Base-by-base conservation (phyloP, 805 yeast genomes). In the Schwanniomyces occidentalis region DNA sequence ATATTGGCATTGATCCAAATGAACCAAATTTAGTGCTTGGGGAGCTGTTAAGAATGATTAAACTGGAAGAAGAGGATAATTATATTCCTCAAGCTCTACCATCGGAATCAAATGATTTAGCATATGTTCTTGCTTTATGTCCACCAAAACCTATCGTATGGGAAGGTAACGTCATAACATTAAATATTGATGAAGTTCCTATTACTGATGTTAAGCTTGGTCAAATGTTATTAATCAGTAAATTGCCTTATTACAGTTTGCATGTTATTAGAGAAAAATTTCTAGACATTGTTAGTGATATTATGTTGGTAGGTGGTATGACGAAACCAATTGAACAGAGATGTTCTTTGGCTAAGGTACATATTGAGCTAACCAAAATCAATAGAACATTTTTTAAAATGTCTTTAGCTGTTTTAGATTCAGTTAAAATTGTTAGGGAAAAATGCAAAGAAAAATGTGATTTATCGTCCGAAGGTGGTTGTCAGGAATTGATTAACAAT, bases 121-220 rank as follows among this genome's bases (percentile, higher is more conserved):
- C 88, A 0, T 87, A 85, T 44, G 73, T 87, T 9, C 49, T 89
- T 17, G 82, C 87, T 0, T 59, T 90, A 4, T 80, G 86, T 48
- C 89, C 95, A 0, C 73, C 82, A 2, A 86, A 86, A 49, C 95
- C 96, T 0, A 74, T 90, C 59, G 78, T 85, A 31, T 91, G 98
- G 98, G 89, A 85, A 41, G 97, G 97, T 4, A 72, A 76, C 12
- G 80, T 84, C 43, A 71, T 81, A 24, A 74, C 79, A 27, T 55
- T 85, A 5, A 68, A 71, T 9, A 56, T 77, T 9, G 71, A 64
- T 8, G 51, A 59, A 3, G 62, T 74, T 3, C 76, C 80, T 0
- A 60, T 73, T 3, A 66, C 77, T 16, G 82, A 80, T 37, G 64
- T 85, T n/a, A 75, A 72, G 40, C 77, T 76, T 8, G 93, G 95